Base-by-base conservation (phyloP, 169 alveolate genomes). In the Cryptosporidium andersoni region DNA sequence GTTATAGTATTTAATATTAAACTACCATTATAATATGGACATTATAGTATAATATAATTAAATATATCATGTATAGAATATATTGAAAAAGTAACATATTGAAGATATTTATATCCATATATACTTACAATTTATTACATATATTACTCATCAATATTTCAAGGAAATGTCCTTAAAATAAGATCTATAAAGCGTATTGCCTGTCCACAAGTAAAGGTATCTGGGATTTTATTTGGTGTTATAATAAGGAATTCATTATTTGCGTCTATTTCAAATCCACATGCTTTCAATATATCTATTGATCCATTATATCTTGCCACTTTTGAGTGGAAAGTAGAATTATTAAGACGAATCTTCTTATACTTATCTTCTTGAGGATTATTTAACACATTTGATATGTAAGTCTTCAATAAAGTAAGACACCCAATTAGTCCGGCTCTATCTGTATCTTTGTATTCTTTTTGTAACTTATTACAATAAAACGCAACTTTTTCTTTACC, bases 271-370 rank as follows among this genome's bases (percentile, higher is more conserved):
- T 66, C 81, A 82, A 90, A 90, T 55, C 92, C 93, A 47, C 90
- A 80, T 3, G 92, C 88, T 62, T 80, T 89, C 36, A 90, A 81
- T 43, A 90, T 81, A 52, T 82, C 90, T 16, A 90, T 25, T 2
- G 92, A 66, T 16, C 93, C 93, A 45, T 82, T 88, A 56, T 81
- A 88, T 43, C 81, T 82, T 62, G 80, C 56, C 60, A 90, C 92
- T 12, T 90, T 89, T 64, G 92, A 45, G 80, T 90, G 81, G 67
- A 90, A 90, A 14, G 92, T 91, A 52, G 88, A 82, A 66, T 90
- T 90, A 64, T 81, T 88, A 51, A 88, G 66, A 85, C 91, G 88
- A 49, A 90, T 90, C 14, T 66, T 89, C 40, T 53, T 89, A 80
- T 80, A 90, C 51, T 90, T 90, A 39, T 74, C 88, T 40, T 88